Conservation (phyloP, 2,329 filamentous ascomycete species). For the Juglanconis oblonga region DNA sequence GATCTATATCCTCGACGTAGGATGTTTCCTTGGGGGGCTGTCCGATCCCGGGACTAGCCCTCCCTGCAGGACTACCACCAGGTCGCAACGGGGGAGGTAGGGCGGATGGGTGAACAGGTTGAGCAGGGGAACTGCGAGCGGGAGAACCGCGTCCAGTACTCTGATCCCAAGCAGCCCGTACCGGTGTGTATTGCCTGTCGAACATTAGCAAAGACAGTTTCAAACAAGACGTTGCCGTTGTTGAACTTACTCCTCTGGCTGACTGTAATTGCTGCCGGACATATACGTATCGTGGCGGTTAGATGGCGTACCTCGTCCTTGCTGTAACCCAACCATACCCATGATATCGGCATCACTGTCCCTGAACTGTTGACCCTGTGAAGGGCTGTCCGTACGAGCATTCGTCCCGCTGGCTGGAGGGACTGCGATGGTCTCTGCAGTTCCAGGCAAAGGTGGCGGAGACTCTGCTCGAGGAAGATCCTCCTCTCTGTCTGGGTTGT, state of each 20-base stretch:
- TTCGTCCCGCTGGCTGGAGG: slow-evolving; percentile 74
- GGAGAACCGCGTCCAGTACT: slow-evolving; percentile 41
- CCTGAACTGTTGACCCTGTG: slow-evolving; percentile 40
- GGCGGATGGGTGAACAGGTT: slow-evolving; percentile 43
- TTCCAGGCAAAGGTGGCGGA: slow-evolving; percentile 57
- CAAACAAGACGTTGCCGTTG: background rate
- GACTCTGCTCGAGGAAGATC: slow-evolving; percentile 60
- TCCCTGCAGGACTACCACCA: slow-evolving; percentile 34
- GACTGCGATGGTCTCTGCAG: slow-evolving; percentile 30
- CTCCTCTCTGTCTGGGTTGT: slow-evolving; percentile 38
- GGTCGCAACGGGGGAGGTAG: slow-evolving; percentile 19
- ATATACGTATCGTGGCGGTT: slow-evolving; percentile 48
- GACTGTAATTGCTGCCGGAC: slow-evolving; percentile 69
- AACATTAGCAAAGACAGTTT: background rate
- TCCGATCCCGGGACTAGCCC: slow-evolving; percentile 31
- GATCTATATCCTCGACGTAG: slow-evolving; percentile 75
- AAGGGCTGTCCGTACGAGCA: slow-evolving; percentile 56
- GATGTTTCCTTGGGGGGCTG: slow-evolving; percentile 22
- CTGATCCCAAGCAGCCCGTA: slow-evolving; percentile 55
- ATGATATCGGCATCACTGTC: slow-evolving; percentile 71
- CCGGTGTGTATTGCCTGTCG: slow-evolving; percentile 50
- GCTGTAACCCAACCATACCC: slow-evolving; percentile 58
- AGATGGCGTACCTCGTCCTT: slow-evolving; percentile 31
- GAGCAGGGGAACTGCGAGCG: slow-evolving; percentile 38
- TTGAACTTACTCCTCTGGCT: slow-evolving; percentile 63